Evolutionary conservation across 257 asterid genomes (phyloP), one percentile per base, ranked within the genome.

Genomic region (Solanum phureja): DNA sequence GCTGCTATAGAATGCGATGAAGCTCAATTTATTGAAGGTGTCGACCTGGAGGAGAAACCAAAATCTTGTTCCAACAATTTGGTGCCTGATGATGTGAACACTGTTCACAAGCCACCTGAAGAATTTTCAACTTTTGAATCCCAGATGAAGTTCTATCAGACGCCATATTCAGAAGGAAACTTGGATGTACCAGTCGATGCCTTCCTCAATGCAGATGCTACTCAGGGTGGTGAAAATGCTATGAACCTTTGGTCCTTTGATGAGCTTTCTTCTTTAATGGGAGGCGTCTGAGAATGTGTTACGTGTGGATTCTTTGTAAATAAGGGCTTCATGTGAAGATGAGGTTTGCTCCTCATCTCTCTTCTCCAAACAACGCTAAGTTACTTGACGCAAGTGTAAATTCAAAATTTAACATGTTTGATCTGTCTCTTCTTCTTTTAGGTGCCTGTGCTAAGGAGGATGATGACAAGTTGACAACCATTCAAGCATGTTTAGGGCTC

Each of bases 221-320:
- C 91, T 91, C 94, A 90, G 90, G 96, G 92, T 34, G 92, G 90
- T 74, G 97, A 88, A 31, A 93, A 89, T 33, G 89, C 88, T 29
- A 90, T 91, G 92, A 93, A 92, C 90, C 95, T 96, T 42, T 96
- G 99, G 99, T 83, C 94, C 77, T 92, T 94, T 21, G 98, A 93
- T 49, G 98, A 95, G 56, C 87, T 93, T 83, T 88, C 94, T 6
- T 88, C 95, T 12, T 40, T 95, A 89, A 79, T 93, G 92, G 95
- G 91, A 71, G 89, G 91, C 38, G 90, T 83, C 77, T 96, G 87
- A 37, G 33, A 68, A 83, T 49, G 84, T 64, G 29, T 68, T 58
- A 16, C 27, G 16, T 58, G 74, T 52, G 14, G 83, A 81, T 71
- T 85, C 52, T 89, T 83, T 93, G 98, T 95, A 95, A 93, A 95